phyloP scores from a whole-genome alignment of 2,329 filamentous ascomycete genomes.

The Venturia effusa region DNA sequence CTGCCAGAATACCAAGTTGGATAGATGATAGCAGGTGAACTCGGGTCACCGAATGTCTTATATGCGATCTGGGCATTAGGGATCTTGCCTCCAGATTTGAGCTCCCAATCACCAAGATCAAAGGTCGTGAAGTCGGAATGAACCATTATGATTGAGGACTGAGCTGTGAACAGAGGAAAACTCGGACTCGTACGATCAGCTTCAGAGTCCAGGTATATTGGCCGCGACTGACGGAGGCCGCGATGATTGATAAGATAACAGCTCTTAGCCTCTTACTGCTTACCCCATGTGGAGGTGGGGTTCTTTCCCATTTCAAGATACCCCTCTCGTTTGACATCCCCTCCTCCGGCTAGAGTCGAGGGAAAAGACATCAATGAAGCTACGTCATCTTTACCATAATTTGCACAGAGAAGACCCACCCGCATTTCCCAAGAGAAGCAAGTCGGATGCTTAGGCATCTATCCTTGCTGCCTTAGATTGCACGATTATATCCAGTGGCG shows the following conservation, averaged over 20 bases:
- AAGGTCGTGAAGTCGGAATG: conserved; percentile 36
- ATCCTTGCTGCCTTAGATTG: not conserved
- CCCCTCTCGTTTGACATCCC: too few species aligned
- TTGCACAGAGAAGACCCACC: not conserved
- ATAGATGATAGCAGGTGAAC: conserved; percentile 58
- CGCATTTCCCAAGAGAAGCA: not conserved
- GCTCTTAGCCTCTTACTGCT: too few species aligned
- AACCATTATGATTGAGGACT: conserved; percentile 10
- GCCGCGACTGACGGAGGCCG: not conserved
- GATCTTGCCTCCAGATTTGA: conserved; percentile 54
- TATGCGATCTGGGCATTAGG: conserved; percentile 60
- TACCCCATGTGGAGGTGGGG: not conserved
- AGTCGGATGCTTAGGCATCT: not conserved
- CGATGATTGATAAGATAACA: not conserved
- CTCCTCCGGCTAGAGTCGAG: too few species aligned
- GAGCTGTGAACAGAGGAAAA: not conserved
- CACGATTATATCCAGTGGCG: not conserved
- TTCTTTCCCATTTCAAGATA: not conserved
- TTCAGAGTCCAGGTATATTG: not conserved
- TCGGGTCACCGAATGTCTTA: conserved; percentile 59
- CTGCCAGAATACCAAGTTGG: conserved; percentile 64
- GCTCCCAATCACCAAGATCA: conserved; percentile 53
- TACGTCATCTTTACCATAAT: not conserved
- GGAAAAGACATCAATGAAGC: not conserved
- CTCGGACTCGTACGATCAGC: not conserved